These are phyloP conservation scores for Zygoascus biomembranicola DNA, from an alignment of 805 yeast genomes.

Conservation along the genomic window DNA sequence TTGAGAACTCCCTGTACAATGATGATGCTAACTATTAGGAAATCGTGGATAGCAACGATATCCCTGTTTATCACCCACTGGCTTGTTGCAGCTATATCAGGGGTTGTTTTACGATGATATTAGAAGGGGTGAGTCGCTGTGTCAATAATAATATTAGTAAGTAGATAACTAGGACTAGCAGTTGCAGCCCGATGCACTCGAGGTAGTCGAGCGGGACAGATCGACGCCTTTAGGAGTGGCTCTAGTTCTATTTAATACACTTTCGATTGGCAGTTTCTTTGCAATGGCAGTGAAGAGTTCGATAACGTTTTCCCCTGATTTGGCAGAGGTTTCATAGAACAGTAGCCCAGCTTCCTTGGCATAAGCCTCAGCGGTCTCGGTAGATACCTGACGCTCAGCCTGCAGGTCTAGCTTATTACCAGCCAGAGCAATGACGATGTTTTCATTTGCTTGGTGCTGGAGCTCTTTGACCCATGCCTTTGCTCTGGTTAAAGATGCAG, in stretches of 20 bases:
- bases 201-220: slow-evolving; percentile 20
- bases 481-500: slow-evolving; percentile 63
- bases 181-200: slow-evolving; percentile 17
- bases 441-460: slow-evolving; percentile 68
- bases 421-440: slow-evolving; percentile 72
- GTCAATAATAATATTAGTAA: too few species aligned
- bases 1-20: neutral
- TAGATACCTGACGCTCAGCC: slow-evolving; percentile 37
- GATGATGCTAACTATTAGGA: neutral
- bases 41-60: neutral
- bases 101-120: too few species aligned
- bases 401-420: slow-evolving; percentile 79
- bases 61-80: neutral
- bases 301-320: slow-evolving; percentile 54
- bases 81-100: neutral
- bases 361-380: slow-evolving; percentile 38
- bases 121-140: too few species aligned
- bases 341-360: slow-evolving; percentile 45
- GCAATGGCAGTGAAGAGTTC: slow-evolving; percentile 41
- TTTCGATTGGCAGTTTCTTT: slow-evolving; percentile 38
- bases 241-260: slow-evolving; percentile 19
- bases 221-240: slow-evolving; percentile 28
- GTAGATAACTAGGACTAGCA: slow-evolving; percentile 20
- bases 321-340: slow-evolving; percentile 75
- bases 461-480: slow-evolving; percentile 88